These are phyloP conservation scores for Boletus tylopilopsis DNA, from an alignment of 768 basidiomycete genomes.

Conservation along the genomic window DNA sequence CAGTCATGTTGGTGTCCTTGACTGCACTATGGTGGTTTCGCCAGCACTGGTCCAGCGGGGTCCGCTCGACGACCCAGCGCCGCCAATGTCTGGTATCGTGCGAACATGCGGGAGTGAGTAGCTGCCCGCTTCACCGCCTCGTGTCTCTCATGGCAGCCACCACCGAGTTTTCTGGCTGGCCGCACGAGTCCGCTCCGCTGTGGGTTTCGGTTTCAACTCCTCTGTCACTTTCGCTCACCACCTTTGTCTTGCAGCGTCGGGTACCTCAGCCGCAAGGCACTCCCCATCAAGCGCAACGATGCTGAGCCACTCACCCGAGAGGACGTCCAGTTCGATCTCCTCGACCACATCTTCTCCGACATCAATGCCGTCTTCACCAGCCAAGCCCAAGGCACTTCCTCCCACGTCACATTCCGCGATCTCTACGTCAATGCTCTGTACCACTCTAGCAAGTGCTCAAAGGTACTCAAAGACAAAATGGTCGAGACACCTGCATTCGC, in stretches of 20 bases:
- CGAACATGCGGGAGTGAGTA: constrained; percentile 22
- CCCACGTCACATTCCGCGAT: constrained; percentile 71
- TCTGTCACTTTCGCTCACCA: constrained; percentile 10
- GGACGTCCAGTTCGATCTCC: constrained; percentile 85
- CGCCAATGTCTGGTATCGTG: constrained; percentile 23
- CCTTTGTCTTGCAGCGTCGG: constrained; percentile 40
- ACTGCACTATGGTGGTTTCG: not conserved
- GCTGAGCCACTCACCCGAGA: constrained; percentile 79
- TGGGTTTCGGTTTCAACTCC: constrained; percentile 30
- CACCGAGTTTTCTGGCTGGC: constrained; percentile 40
- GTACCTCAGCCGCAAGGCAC: constrained; percentile 56
- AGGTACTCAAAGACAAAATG: constrained; percentile 87
- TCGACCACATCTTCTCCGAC: constrained; percentile 76
- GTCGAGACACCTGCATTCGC: constrained; percentile 74
- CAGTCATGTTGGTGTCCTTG: constrained; percentile 1
- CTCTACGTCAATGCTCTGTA: constrained; percentile 81
- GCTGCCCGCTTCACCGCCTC: constrained; percentile 32
- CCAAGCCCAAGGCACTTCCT: constrained; percentile 45
- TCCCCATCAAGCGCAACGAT: constrained; percentile 79
- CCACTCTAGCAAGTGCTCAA: constrained; percentile 80
- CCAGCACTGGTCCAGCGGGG: not conserved
- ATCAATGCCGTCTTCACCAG: constrained; percentile 66
- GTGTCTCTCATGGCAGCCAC: constrained; percentile 46
- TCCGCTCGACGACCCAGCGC: constrained; percentile 6
- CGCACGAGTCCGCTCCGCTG: constrained; percentile 52